Conservation (phyloP, 192 early-diverging fungal genomes). For the Coemansia sp. region DNA sequence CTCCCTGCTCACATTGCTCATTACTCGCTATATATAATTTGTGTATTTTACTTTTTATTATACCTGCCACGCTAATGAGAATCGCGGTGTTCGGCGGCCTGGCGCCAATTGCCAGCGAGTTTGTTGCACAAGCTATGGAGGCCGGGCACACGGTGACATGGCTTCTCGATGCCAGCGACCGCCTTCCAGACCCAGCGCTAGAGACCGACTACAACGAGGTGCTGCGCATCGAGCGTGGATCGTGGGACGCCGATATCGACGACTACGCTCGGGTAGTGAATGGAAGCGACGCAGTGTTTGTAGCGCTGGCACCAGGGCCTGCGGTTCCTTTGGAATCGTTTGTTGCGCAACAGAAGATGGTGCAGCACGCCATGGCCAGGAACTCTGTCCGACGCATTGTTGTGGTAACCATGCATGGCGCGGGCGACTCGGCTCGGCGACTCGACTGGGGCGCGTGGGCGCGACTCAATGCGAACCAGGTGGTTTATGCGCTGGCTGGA, state of each 20-base stretch:
- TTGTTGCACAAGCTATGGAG: conserved; percentile 28
- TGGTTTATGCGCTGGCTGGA: conserved; percentile 15
- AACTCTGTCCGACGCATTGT: conserved; percentile 22
- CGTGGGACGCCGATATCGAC: conserved; percentile 17
- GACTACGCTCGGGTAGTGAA: conserved; percentile 18
- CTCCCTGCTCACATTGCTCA: too few species aligned
- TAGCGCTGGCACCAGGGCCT: conserved; percentile 22
- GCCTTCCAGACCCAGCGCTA: conserved; percentile 19
- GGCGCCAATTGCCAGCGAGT: conserved; percentile 27
- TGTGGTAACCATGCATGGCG: conserved; percentile 35
- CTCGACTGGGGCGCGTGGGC: conserved; percentile 41
- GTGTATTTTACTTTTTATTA: background rate
- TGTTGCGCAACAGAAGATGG: conserved; percentile 16
- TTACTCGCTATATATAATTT: too few species aligned
- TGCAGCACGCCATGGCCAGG: conserved; percentile 32
- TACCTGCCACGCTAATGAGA: conserved; percentile 10
- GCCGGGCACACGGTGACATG: conserved; percentile 30
- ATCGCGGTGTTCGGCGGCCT: conserved; percentile 45
- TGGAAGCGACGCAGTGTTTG: conserved; percentile 29
- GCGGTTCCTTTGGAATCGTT: conserved; percentile 18
- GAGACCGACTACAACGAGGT: conserved; percentile 24
- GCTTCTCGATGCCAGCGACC: conserved; percentile 22
- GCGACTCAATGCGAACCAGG: conserved; percentile 27
- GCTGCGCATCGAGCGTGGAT: conserved; percentile 25
- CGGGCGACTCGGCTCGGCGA: conserved; percentile 24